Conservation (phyloP, 352 stramenopile genomes). For the Aphanomyces euteiches region DNA sequence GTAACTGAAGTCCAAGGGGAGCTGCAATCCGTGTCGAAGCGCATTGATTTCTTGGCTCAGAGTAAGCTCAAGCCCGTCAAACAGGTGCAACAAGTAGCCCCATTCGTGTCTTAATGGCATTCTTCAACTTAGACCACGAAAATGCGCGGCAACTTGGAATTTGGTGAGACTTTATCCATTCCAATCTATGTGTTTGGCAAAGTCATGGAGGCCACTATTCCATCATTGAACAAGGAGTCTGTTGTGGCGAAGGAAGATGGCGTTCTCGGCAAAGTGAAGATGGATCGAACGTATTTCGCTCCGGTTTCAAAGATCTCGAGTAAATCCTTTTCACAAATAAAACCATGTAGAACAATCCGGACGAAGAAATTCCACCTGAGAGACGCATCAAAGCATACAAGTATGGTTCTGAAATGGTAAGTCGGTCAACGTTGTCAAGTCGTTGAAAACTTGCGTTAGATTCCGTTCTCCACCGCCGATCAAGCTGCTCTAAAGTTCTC, state of each 20-base stretch:
- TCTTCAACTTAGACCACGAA: slow-evolving; percentile 42
- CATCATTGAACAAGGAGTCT: slow-evolving; percentile 70
- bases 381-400: slow-evolving; percentile 74
- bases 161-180: slow-evolving; percentile 59
- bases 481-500: slow-evolving; percentile 79
- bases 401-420: slow-evolving; percentile 73
- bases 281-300: slow-evolving; percentile 57
- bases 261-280: slow-evolving; percentile 53
- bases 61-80: slow-evolving; percentile 71
- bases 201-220: slow-evolving; percentile 64
- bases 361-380: slow-evolving; percentile 68
- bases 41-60: slow-evolving; percentile 69
- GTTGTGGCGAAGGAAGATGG: slow-evolving; percentile 60
- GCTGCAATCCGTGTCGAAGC: slow-evolving; percentile 61
- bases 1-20: slow-evolving; percentile 62
- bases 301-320: slow-evolving; percentile 11
- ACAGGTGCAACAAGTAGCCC: slow-evolving; percentile 34
- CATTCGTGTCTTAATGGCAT: background rate
- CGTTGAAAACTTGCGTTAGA: background rate
- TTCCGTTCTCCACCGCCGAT: slow-evolving; percentile 71
- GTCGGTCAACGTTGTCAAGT: background rate
- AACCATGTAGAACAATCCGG: slow-evolving; percentile 54
- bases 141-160: slow-evolving; percentile 68
- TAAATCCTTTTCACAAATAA: background rate
- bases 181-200: slow-evolving; percentile 78